Evolutionary conservation across 78 protist species (phyloP).

Genomic region (Protostelium mycophagum): DNA sequence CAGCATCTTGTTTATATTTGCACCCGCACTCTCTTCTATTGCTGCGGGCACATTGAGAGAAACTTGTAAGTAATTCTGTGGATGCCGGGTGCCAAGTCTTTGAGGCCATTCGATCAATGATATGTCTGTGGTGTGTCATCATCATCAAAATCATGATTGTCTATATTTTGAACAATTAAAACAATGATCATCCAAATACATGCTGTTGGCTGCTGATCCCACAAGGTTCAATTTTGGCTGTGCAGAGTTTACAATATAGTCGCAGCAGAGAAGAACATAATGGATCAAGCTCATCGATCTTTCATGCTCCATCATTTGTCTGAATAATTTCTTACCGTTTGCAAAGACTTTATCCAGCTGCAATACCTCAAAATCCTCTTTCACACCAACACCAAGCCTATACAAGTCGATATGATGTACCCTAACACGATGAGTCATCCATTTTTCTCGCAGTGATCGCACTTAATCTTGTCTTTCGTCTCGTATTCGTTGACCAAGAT

Average conservation of each 20-base stretch:
- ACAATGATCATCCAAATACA: too few relatives aligned
- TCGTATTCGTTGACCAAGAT: background rate
- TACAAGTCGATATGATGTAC: background rate
- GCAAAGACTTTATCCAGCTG: background rate
- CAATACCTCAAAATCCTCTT: background rate
- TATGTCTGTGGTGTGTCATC: too few relatives aligned
- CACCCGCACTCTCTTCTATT: background rate
- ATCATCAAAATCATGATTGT: too few relatives aligned
- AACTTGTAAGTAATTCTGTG: background rate
- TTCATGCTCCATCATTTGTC: too few relatives aligned
- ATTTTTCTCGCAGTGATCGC: too few relatives aligned
- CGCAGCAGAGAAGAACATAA: too few relatives aligned
- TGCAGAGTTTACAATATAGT: too few relatives aligned
- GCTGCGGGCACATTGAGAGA: background rate
- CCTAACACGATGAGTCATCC: background rate
- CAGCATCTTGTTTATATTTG: background rate
- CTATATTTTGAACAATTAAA: too few relatives aligned
- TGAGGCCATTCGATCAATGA: background rate
- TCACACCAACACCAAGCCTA: background rate
- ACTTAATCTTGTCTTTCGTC: background rate
- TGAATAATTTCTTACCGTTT: too few relatives aligned
- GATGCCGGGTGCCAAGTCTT: background rate
- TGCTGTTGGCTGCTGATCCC: too few relatives aligned
- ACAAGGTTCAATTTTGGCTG: too few relatives aligned
- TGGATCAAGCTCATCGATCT: too few relatives aligned